Conservation (phyloP, 2,329 filamentous ascomycete genomes). For the Stagonosporopsis tanaceti region DNA sequence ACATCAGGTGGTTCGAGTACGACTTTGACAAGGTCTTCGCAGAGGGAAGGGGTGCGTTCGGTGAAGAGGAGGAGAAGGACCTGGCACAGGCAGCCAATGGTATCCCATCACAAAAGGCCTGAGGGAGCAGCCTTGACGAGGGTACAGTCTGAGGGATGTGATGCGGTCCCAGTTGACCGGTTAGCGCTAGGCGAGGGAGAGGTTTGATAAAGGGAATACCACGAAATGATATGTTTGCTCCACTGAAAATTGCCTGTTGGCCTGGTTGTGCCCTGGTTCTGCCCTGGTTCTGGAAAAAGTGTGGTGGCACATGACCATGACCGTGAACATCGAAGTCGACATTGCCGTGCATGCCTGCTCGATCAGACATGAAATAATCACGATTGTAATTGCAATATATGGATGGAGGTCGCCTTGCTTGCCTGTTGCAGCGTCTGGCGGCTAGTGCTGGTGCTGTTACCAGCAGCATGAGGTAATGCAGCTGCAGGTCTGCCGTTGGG, state of each 20-base stretch:
- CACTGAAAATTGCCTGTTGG: conserved; percentile 3
- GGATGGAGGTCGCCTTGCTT: conserved; percentile 9
- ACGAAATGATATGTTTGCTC: conserved; percentile 19
- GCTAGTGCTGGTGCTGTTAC: neutral
- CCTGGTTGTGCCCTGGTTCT: neutral
- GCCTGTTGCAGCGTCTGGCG: conserved; percentile 1
- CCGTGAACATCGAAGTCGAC: neutral
- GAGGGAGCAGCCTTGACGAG: conserved; percentile 8
- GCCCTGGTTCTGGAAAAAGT: conserved; percentile 9
- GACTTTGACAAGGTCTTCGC: conserved; percentile 65
- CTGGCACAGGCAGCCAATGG: conserved; percentile 46
- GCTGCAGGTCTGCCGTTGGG: conserved; percentile 10
- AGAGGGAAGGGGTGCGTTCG: conserved; percentile 56
- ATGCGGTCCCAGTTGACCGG: conserved; percentile 8
- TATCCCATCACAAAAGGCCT: conserved; percentile 37
- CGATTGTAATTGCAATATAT: neutral
- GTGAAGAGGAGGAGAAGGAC: conserved; percentile 47
- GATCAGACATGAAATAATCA: neutral
- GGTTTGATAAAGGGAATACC: conserved; percentile 9
- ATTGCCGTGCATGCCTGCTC: conserved; percentile 15
- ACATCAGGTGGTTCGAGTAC: conserved; percentile 64
- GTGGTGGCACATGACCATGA: conserved; percentile 16
- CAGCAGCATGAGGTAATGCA: conserved; percentile 9
- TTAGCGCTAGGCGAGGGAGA: conserved; percentile 19
- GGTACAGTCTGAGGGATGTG: conserved; percentile 10